A percentile compares a stretch with the other conserved stretches of the same genome.
phyloP scores from a whole-genome alignment of 768 basidiomycete genomes.

The Serendipita sp. region DNA sequence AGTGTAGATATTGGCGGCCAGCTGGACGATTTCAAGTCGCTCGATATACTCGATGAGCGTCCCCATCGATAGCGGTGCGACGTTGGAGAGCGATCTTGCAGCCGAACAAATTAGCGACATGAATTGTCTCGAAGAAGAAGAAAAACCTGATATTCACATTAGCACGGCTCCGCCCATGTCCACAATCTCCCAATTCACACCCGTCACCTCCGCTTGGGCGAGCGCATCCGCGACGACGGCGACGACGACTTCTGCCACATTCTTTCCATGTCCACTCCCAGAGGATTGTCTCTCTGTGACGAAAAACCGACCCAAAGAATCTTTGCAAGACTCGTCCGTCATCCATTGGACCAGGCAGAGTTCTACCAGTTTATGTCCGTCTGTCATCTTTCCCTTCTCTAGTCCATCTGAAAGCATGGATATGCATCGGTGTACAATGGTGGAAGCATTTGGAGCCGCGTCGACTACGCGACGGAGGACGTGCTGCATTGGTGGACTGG shows the following conservation, averaged over 20 bases:
- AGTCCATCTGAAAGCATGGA: background rate
- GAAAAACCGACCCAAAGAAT: background rate
- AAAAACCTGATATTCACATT: background rate
- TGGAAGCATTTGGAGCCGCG: background rate
- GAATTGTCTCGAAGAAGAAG: too few species aligned
- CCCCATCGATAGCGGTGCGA: background rate
- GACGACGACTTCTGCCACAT: background rate
- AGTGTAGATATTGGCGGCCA: background rate
- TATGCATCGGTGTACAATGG: background rate
- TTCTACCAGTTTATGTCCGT: background rate
- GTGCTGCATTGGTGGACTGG: background rate
- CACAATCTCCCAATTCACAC: background rate
- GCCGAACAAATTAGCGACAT: background rate
- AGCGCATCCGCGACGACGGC: background rate
- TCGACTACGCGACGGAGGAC: background rate
- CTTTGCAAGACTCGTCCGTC: background rate
- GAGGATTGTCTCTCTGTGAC: background rate
- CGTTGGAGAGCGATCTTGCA: background rate
- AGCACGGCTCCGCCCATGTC: background rate
- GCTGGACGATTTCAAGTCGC: background rate
- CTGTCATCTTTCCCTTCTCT: background rate
- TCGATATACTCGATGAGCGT: conserved; percentile 4
- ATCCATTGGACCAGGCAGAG: conserved; percentile 1
- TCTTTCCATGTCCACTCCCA: background rate
- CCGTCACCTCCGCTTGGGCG: background rate